Conservation (phyloP, 192 early-diverging fungal genomes). For the Funneliformis mosseae region DNA sequence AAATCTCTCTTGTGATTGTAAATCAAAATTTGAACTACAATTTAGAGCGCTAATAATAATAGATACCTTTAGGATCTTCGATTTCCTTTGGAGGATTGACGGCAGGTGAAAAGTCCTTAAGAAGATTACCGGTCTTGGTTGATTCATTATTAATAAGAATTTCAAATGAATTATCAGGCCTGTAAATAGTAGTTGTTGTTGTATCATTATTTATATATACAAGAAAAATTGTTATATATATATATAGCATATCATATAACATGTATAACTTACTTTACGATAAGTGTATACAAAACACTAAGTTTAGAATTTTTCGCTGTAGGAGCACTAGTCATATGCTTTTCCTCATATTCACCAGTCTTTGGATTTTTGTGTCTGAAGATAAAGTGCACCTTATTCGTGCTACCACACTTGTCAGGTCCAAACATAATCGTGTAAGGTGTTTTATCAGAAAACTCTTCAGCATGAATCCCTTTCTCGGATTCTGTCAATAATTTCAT, state of each 20-base stretch:
- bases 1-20: conserved; percentile 39
- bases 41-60: neutral
- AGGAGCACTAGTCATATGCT: conserved; percentile 76
- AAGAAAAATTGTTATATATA: neutral
- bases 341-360: conserved; percentile 81
- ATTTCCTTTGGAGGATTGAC: conserved; percentile 90
- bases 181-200: conserved; percentile 12
- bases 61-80: conserved; percentile 62
- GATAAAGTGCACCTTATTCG: conserved; percentile 93
- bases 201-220: neutral
- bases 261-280: conserved; percentile 53
- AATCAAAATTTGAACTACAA: neutral
- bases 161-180: conserved; percentile 79
- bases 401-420: conserved; percentile 86
- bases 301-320: conserved; percentile 65
- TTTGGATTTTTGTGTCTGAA: conserved; percentile 88
- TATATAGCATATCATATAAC: neutral
- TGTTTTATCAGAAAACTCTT: conserved; percentile 77
- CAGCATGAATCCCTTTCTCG: conserved; percentile 61
- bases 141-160: conserved; percentile 74
- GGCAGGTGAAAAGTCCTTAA: conserved; percentile 78
- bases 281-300: conserved; percentile 81
- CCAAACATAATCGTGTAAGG: conserved; percentile 92
- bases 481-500: conserved; percentile 79
- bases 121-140: conserved; percentile 67